A percentile compares a stretch with the other conserved stretches of the same genome.
Evolutionary conservation across 495 filamentous ascomycete species (phyloP).

Genomic region (Viridothelium virens): DNA sequence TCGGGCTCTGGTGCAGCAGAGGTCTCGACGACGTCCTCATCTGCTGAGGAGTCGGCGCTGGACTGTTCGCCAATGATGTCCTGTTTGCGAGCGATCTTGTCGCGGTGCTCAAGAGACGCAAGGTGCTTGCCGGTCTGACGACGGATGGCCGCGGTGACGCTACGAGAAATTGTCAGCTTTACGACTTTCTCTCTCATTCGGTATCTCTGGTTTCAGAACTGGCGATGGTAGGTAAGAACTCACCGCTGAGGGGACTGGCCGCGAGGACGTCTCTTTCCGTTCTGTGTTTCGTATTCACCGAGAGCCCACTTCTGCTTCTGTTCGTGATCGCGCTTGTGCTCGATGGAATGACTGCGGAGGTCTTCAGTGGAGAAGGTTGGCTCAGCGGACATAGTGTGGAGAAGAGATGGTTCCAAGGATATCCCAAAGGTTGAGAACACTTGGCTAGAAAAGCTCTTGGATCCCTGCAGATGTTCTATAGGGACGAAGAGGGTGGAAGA

Average conservation of each 20-base stretch:
- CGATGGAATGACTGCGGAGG: slow-evolving; percentile 35
- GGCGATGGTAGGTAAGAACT: slow-evolving; percentile 12
- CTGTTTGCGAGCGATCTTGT: slow-evolving; percentile 37
- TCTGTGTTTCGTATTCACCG: slow-evolving; percentile 30
- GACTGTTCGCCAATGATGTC: slow-evolving; percentile 28
- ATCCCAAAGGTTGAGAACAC: slow-evolving; percentile 5
- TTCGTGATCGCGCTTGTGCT: slow-evolving; percentile 41
- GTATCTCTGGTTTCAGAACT: background rate
- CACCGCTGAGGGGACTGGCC: slow-evolving; percentile 23
- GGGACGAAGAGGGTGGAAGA: background rate
- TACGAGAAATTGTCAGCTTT: slow-evolving; percentile 5
- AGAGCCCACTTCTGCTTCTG: slow-evolving; percentile 50
- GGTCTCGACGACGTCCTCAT: slow-evolving; percentile 37
- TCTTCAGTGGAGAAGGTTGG: slow-evolving; percentile 36
- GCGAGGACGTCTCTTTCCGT: slow-evolving; percentile 21
- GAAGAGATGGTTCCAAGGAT: background rate
- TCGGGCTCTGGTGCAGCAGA: slow-evolving; percentile 38
- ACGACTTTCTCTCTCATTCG: background rate
- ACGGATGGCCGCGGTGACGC: slow-evolving; percentile 22
- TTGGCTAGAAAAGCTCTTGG: background rate
- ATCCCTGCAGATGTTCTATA: background rate
- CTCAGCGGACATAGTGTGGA: slow-evolving; percentile 30
- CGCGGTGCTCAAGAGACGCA: slow-evolving; percentile 31
- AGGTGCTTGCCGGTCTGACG: slow-evolving; percentile 31
- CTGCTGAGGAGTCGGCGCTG: slow-evolving; percentile 29